A percentile compares a stretch with the other conserved stretches of the same genome.
Conservation (phyloP, 768 basidiomycete genomes). For the Kwoniella bestiolae region DNA sequence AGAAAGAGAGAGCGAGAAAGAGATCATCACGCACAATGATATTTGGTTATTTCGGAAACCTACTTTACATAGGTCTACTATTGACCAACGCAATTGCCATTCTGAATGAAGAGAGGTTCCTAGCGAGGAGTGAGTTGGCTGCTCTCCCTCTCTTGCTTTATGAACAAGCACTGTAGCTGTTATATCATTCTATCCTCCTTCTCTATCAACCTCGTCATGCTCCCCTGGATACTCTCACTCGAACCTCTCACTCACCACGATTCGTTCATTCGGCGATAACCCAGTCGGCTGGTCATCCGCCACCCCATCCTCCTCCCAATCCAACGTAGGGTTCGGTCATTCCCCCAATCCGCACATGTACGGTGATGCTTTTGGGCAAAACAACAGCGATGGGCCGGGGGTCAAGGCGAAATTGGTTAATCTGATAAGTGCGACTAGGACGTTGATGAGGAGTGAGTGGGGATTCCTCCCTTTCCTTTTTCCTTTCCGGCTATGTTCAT, state of each 20-base stretch:
- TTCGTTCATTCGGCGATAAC: too few species aligned
- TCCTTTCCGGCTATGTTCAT: too few species aligned
- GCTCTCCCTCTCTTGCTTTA: neutral
- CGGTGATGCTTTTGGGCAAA: constrained; percentile 32
- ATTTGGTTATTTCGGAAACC: constrained; percentile 57
- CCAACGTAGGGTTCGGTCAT: constrained; percentile 53
- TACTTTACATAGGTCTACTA: constrained; percentile 84
- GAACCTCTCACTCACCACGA: constrained; percentile 12
- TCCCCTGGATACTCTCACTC: neutral
- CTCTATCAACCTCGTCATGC: neutral
- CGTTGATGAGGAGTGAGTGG: constrained; percentile 90
- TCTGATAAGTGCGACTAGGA: constrained; percentile 92
- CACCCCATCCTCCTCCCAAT: constrained; percentile 25
- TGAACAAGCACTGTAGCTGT: neutral
- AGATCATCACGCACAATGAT: constrained; percentile 29
- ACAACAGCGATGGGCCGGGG: constrained; percentile 63
- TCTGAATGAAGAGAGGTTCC: constrained; percentile 93
- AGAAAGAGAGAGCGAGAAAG: neutral
- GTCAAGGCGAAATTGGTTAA: constrained; percentile 86
- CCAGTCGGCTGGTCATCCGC: constrained; percentile 84
- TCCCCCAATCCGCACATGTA: constrained; percentile 45
- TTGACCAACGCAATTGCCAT: constrained; percentile 94
- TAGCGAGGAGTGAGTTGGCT: constrained; percentile 75
- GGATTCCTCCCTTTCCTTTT: too few species aligned
- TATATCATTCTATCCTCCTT: neutral